Conservation (phyloP, 2,329 filamentous ascomycete genomes). For the Fusarium sp. region DNA sequence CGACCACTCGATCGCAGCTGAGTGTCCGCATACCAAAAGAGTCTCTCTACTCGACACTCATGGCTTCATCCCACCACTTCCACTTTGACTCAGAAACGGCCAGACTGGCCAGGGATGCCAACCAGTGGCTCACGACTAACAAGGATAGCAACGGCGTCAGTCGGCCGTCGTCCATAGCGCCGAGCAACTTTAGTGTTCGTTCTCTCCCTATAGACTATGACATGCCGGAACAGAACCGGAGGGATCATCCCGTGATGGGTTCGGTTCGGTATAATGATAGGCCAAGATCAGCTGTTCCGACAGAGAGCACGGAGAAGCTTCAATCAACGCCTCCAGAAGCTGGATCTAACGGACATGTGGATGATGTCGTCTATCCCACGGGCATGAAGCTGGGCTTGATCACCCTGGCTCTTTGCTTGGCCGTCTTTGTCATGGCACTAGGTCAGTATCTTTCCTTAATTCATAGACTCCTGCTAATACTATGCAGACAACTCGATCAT, state of each 20-base stretch:
- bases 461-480: conserved; percentile 12
- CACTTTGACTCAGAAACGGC: conserved; percentile 44
- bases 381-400: conserved; percentile 53
- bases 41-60: conserved; percentile 44
- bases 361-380: conserved; percentile 42
- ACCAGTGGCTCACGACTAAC: conserved; percentile 44
- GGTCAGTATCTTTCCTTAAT: conserved; percentile 41
- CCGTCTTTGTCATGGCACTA: conserved; percentile 60
- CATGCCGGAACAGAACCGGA: conserved; percentile 28
- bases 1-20: conserved; percentile 42
- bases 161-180: conserved; percentile 43
- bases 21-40: conserved; percentile 47
- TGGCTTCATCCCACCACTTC: conserved; percentile 46
- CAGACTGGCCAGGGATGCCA: conserved; percentile 39
- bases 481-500: conserved; percentile 58
- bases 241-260: conserved; percentile 42
- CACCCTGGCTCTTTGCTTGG: conserved; percentile 56
- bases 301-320: conserved; percentile 51
- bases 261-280: conserved; percentile 44
- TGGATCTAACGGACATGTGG: background rate
- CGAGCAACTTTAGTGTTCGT: conserved; percentile 43
- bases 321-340: conserved; percentile 4
- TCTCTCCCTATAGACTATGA: conserved; percentile 37
- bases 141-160: conserved; percentile 45
- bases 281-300: conserved; percentile 36